Evolutionary conservation across 352 stramenopile genomes (phyloP).

Genomic region (Phytophthora vignae): DNA sequence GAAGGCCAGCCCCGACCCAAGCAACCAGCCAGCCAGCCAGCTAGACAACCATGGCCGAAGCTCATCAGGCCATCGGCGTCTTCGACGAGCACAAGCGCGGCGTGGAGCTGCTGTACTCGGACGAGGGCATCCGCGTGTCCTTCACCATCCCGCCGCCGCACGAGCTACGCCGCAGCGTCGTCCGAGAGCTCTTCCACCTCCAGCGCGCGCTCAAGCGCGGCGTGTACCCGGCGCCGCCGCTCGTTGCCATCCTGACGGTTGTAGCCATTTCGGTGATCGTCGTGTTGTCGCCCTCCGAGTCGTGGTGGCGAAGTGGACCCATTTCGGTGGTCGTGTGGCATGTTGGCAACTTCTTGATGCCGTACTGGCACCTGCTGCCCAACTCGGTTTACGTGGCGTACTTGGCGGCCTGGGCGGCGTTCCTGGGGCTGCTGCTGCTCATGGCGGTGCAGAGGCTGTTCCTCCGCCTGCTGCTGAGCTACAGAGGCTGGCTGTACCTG

Average conservation of each 20-base stretch:
- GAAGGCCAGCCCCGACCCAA: background rate
- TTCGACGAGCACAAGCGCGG: conserved; percentile 90
- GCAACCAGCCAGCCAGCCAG: background rate
- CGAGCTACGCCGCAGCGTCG: conserved; percentile 65
- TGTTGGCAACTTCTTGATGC: conserved; percentile 81
- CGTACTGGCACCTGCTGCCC: conserved; percentile 69
- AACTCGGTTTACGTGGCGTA: conserved; percentile 85
- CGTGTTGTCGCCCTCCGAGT: conserved; percentile 68
- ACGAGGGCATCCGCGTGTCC: conserved; percentile 84
- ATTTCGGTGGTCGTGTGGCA: conserved; percentile 84
- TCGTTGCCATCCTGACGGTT: conserved; percentile 66
- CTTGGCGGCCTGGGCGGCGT: conserved; percentile 80
- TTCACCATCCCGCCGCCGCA: conserved; percentile 88
- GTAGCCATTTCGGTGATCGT: conserved; percentile 71
- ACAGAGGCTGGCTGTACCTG: conserved; percentile 90
- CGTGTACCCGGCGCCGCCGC: conserved; percentile 82
- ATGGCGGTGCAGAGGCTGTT: conserved; percentile 88
- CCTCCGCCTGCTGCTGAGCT: conserved; percentile 85
- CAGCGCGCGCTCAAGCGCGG: conserved; percentile 70
- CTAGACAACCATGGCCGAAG: conserved; percentile 75
- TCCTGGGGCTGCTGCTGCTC: conserved; percentile 84
- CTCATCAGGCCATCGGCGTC: conserved; percentile 83
- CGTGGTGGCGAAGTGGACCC: conserved; percentile 83
- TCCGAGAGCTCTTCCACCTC: conserved; percentile 78
- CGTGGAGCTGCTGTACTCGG: conserved; percentile 87